Evolutionary conservation across 352 stramenopile species (phyloP), one percentile per base, ranked within the genome.

Genomic region (Pythium guiyangense): DNA sequence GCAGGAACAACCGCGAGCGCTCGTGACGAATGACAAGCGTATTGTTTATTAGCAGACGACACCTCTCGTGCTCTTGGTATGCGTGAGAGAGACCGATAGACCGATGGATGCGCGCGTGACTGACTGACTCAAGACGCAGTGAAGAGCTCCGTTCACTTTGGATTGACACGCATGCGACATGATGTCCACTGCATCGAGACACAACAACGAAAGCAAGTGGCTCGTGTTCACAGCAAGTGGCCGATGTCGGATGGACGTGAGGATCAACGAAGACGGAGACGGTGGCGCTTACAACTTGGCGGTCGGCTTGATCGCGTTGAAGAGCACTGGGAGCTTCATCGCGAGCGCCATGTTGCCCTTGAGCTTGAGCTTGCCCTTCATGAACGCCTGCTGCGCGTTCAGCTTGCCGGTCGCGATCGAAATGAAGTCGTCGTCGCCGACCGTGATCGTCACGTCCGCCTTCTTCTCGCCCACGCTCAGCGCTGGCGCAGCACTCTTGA

Each of bases 311-410:
- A 96, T 87, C 29, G 90, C 89, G 69, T 90, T 91, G 54, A 98
- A 87, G 52, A 98, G 79, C 43, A 96, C 69, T 11, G 82, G 92
- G n/a, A 98, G 72, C 82, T 98, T 98, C 87, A 97, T 97, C 29
- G 93, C 93, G 37, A 98, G 76, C 54, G 76, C 79, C 93, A 98
- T 97, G 64, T 97, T 98, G 54, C 93, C 93, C 74, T 98, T 97
- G 49, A 98, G 84, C 68, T 98, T 98, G 50, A 98, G 74, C 67
- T 97, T 97, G 57, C 90, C 90, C 79, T 97, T 96, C 88, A 97
- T 96, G 67, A 97, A 98, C n/a, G 93, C 93, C 77, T 79, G 52
- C 65, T 98, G 93, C 25, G 93, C 79, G 62, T 97, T 97, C 26
- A 97, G 73, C 59, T 97, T 96, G 58, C 84, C 84, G 55, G 74